Evolutionary conservation across 495 filamentous ascomycete species (phyloP), one percentile per base, ranked within the genome.

Genomic region (Lasiosphaeria miniovina): DNA sequence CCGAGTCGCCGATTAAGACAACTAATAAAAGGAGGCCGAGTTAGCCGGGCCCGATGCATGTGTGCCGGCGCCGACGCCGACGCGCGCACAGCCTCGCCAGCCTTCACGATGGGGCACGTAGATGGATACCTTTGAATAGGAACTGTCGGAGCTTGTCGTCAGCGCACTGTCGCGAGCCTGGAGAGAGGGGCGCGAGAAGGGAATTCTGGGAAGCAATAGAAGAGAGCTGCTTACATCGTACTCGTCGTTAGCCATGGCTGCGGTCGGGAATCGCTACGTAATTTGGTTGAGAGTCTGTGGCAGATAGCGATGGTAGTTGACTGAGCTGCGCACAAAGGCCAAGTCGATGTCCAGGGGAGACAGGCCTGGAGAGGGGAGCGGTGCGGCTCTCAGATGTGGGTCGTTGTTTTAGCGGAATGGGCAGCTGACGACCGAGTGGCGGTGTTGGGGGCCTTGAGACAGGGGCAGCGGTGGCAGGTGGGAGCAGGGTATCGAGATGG

Each of bases 1-100:
- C 94, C 58, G 91, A 96, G 77, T 98, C 94, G 83, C 94, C 94
- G 74, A 98, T 98, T 68, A 98, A 82, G 71, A 98, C 94, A 75
- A 98, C 94, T 98, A 71, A 62, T 62, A 56, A 70, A 50, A 60
- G 61, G 50, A 10, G 15, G 43, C 36, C 8, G 46, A 52, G 66
- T 84, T 68, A 81, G 74, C 60, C 59, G 12, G 49, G 24, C 24
- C 24, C 24, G 24, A 24, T 35, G 33, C 9, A 36, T 40, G 54
- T 46, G n/a, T 33, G 24, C 12, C 54, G 52, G 48, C 50, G 61
- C 57, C 59, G 40, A 50, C 63, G 24, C 24, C 24, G 24, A 24
- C 24, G 24, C 24, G 24, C 24, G 24, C 55, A 57, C 46, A 32
- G 12, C 17, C 34, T 31, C 49, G 40, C 24, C 55, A 58, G 32